Evolutionary conservation across 208 protist genomes (phyloP), one percentile per base, ranked within the genome.

Genomic region (Angomonas desouzai): DNA sequence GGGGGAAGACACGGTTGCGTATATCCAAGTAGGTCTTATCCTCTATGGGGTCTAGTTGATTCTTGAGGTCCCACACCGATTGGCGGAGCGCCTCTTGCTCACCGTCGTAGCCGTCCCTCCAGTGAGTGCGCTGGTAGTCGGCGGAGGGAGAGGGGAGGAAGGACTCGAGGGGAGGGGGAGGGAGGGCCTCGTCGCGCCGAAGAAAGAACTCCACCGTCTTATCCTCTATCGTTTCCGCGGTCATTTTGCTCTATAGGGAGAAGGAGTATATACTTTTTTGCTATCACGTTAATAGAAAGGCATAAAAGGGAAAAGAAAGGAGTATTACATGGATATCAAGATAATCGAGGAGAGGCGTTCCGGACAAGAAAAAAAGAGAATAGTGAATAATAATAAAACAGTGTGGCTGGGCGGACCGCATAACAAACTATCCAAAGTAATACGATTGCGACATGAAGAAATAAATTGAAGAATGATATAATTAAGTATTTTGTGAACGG

Each of bases 41-140:
- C 16, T 77, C 68, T 22, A 90, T 62, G 25, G 13, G 13, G 64
- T 94, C 83, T 2, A 94, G 74, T 18, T 75, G 59, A 48, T 70
- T 80, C 68, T 94, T 94, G 27, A 78, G 48, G 0, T 38, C 62
- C 81, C 85, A 92, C 23, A 94, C 53, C 11, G 56, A 48, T 45
- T 76, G 43, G 0, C 89, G 72, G 23, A 85, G 66, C 16, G 53
- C 32, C 27, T 47, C 59, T 55, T 86, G 81, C 34, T 83, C 77
- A 11, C 68, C 73, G 60, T 94, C 89, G 48, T 81, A 94, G 33
- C 79, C 85, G 4, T 91, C 83, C 22, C 85, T 68, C 85, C 89
- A 94, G 71, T 88, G 74, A 3, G 62, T 62, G 40, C 62, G 65
- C 16, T 47, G 51, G 60, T 85, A 80, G 30, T 56, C 16, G 1